These are phyloP conservation scores for Prunus mira DNA, from an alignment of 306 rosid genomes.

Conservation along the genomic window DNA sequence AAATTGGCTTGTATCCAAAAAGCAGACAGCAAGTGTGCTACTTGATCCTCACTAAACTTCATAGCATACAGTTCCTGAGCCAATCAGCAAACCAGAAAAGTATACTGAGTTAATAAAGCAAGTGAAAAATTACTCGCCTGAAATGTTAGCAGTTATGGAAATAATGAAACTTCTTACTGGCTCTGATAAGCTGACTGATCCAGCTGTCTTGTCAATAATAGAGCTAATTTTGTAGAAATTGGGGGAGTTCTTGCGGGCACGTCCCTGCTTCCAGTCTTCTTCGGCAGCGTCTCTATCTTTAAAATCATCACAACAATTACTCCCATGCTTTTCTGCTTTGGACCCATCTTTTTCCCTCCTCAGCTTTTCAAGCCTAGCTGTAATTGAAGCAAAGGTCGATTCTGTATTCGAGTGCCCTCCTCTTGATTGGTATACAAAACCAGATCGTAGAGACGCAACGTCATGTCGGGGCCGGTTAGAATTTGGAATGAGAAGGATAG, in stretches of 20 bases:
- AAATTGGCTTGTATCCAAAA: constrained; percentile 88
- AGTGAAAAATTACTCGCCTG: not conserved
- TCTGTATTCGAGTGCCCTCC: constrained; percentile 58
- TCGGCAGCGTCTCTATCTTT: constrained; percentile 46
- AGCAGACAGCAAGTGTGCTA: constrained; percentile 77
- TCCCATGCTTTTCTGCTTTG: constrained; percentile 42
- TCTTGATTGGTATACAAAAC: constrained; percentile 55
- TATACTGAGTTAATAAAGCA: constrained; percentile 7
- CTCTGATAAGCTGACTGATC: constrained; percentile 49
- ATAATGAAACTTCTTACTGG: constrained; percentile 40
- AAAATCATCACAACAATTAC: constrained; percentile 36
- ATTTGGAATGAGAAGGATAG: constrained; percentile 70
- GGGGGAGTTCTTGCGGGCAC: constrained; percentile 58
- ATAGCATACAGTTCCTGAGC: constrained; percentile 70
- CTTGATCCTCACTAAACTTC: constrained; percentile 90
- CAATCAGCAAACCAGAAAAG: constrained; percentile 27
- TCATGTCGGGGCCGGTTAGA: constrained; percentile 51
- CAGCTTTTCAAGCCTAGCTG: constrained; percentile 91
- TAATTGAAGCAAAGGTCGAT: constrained; percentile 80
- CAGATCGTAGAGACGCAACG: constrained; percentile 44
- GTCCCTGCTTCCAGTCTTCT: constrained; percentile 68
- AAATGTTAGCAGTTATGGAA: constrained; percentile 9
- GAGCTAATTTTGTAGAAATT: constrained; percentile 64
- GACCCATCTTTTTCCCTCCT: constrained; percentile 63
- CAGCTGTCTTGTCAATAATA: constrained; percentile 64